A percentile compares a stretch with the other conserved stretches of the same genome.
Evolutionary conservation across 2,329 filamentous ascomycete genomes (phyloP).

Genomic region (Spiromastix sp.): DNA sequence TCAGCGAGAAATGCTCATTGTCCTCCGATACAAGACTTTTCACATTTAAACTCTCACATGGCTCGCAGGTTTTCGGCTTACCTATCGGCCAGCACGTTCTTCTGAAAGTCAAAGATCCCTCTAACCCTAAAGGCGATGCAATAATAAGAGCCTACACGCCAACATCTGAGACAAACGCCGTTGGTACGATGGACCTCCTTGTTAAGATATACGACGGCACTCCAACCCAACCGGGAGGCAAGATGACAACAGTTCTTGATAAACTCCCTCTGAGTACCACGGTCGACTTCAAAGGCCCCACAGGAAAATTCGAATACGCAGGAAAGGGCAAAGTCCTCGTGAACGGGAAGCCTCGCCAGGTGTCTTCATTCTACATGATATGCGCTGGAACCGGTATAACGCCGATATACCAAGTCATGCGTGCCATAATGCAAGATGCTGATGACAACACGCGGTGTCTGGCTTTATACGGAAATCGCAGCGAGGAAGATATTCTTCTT

Average conservation of each 20-base stretch:
- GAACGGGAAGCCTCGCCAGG: slow-evolving; percentile 43
- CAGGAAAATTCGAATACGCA: slow-evolving; percentile 74
- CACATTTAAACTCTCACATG: slow-evolving; percentile 65
- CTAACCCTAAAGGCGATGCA: slow-evolving; percentile 48
- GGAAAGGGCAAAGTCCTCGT: slow-evolving; percentile 56
- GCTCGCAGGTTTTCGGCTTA: slow-evolving; percentile 59
- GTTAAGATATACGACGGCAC: slow-evolving; percentile 71
- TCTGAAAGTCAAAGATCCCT: slow-evolving; percentile 66
- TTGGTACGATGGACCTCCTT: slow-evolving; percentile 61
- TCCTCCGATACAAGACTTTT: slow-evolving; percentile 76
- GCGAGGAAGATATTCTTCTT: slow-evolving; percentile 74
- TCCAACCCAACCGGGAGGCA: slow-evolving; percentile 47
- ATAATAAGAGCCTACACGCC: slow-evolving; percentile 85
- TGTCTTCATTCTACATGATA: slow-evolving; percentile 72
- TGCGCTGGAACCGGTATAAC: slow-evolving; percentile 85
- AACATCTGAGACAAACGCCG: slow-evolving; percentile 52
- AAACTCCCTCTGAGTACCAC: slow-evolving; percentile 58
- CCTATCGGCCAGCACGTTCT: slow-evolving; percentile 81
- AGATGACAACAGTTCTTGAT: slow-evolving; percentile 74
- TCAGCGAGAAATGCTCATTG: slow-evolving; percentile 57
- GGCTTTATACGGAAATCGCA: slow-evolving; percentile 68
- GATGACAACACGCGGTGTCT: slow-evolving; percentile 57
- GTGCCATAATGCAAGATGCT: slow-evolving; percentile 58
- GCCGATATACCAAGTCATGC: slow-evolving; percentile 76
- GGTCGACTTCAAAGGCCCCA: slow-evolving; percentile 79